phyloP scores from a whole-genome alignment of 352 stramenopile genomes.

The Hyaloperonospora arabidopsidis region DNA sequence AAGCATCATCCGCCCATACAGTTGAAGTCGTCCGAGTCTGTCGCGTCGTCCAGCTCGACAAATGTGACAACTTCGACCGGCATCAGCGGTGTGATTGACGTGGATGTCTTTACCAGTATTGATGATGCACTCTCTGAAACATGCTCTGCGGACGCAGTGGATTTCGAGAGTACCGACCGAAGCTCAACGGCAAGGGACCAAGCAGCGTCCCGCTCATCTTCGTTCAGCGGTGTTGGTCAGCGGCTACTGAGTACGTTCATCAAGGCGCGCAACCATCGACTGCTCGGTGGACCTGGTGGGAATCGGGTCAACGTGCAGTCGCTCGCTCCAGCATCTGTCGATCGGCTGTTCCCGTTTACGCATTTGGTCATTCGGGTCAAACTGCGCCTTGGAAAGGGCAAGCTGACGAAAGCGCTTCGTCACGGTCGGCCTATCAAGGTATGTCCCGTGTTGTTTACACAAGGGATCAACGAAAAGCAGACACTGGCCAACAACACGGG shows the following conservation, averaged over 20 bases:
- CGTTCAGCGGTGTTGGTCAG: conserved; percentile 60
- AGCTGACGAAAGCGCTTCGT: conserved; percentile 47
- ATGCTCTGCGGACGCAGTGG: conserved; percentile 22
- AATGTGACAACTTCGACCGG: conserved; percentile 31
- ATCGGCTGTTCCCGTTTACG: conserved; percentile 60
- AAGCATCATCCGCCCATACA: conserved; percentile 27
- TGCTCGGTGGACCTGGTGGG: conserved; percentile 37
- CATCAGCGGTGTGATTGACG: conserved; percentile 67
- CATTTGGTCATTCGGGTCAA: conserved; percentile 79
- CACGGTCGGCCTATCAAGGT: conserved; percentile 62
- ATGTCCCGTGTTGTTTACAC: conserved; percentile 69
- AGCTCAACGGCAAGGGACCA: conserved; percentile 17
- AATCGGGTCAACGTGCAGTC: conserved; percentile 29
- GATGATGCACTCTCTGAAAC: conserved; percentile 54
- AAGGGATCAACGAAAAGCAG: conserved; percentile 92
- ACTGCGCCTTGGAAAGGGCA: conserved; percentile 65
- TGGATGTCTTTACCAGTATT: conserved; percentile 73
- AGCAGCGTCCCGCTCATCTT: conserved; percentile 42
- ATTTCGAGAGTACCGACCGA: conserved; percentile 17
- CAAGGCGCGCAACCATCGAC: conserved; percentile 49
- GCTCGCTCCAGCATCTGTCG: conserved; percentile 32
- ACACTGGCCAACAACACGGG: conserved; percentile 87
- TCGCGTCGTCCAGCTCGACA: conserved; percentile 27
- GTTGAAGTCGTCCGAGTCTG: conserved; percentile 25
- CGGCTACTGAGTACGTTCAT: conserved; percentile 64